A percentile compares a stretch with the other conserved stretches of the same genome.
phyloP scores from a whole-genome alignment of 2,329 filamentous ascomycete genomes.

The Fonsecaea pedrosoi region DNA sequence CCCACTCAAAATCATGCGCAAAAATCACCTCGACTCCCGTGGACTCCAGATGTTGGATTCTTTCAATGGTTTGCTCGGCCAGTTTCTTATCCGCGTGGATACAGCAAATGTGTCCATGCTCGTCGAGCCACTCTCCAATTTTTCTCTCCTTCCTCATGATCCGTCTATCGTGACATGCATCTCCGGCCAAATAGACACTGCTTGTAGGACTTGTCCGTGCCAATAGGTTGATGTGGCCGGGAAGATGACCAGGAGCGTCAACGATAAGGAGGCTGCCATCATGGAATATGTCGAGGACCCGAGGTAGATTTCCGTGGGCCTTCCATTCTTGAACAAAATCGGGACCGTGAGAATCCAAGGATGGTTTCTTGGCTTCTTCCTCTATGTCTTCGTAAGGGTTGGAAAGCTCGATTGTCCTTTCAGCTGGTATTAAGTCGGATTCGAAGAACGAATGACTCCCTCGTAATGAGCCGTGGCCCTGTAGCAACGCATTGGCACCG shows the following conservation, averaged over 20 bases:
- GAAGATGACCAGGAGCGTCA: slow-evolving; percentile 44
- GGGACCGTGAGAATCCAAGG: slow-evolving; percentile 4
- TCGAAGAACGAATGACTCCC: slow-evolving; percentile 43
- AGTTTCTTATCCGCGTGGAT: slow-evolving; percentile 43
- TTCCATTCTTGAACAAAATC: slow-evolving; percentile 39
- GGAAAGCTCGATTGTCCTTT: slow-evolving; percentile 38
- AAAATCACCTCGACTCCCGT: slow-evolving; percentile 43
- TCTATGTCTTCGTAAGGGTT: slow-evolving; percentile 33
- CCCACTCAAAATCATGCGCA: slow-evolving; percentile 44
- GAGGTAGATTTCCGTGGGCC: slow-evolving; percentile 30
- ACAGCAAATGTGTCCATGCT: slow-evolving; percentile 40
- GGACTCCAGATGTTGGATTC: slow-evolving; percentile 37
- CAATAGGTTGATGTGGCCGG: slow-evolving; percentile 46
- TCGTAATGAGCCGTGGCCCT: slow-evolving; percentile 28
- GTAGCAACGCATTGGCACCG: slow-evolving; percentile 34
- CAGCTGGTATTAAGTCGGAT: slow-evolving; percentile 34
- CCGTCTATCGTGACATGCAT: slow-evolving; percentile 45
- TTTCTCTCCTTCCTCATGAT: slow-evolving; percentile 43
- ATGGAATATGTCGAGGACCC: slow-evolving; percentile 42
- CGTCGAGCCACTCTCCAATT: slow-evolving; percentile 43
- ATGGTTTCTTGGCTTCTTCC: slow-evolving; percentile 16
- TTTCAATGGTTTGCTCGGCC: slow-evolving; percentile 40
- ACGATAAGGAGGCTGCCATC: slow-evolving; percentile 44
- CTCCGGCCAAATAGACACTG: slow-evolving; percentile 44
- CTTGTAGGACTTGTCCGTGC: slow-evolving; percentile 25